Evolutionary conservation across 192 early-diverging fungal species (phyloP).

Genomic region (Physocladia obscura): DNA sequence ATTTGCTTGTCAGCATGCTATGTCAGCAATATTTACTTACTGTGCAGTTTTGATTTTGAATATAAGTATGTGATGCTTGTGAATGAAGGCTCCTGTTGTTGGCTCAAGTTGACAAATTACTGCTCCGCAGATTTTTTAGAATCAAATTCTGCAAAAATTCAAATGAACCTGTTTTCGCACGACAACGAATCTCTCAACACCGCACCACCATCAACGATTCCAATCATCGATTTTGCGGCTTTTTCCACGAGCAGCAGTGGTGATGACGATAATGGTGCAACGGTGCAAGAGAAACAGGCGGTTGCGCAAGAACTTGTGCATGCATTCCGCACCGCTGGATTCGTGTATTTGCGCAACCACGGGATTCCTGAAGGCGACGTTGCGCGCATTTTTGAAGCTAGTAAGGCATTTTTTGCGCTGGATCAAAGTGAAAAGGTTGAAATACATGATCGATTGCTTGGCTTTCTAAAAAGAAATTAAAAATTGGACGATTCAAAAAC

Average conservation of each 20-base stretch:
- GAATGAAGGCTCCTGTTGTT: too few species aligned
- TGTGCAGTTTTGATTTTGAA: too few species aligned
- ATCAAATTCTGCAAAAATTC: too few species aligned
- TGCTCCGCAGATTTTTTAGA: too few species aligned
- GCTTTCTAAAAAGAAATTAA: too few species aligned
- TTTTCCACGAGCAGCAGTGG: background rate
- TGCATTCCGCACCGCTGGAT: slow-evolving; percentile 27
- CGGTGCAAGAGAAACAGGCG: too few species aligned
- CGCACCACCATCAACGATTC: slow-evolving; percentile 3
- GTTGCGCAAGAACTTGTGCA: slow-evolving; percentile 11
- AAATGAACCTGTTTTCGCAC: too few species aligned
- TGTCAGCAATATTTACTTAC: too few species aligned
- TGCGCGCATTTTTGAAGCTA: slow-evolving; percentile 10
- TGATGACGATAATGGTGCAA: background rate
- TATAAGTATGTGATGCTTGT: too few species aligned
- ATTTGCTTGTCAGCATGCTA: too few species aligned
- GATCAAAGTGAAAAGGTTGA: slow-evolving; percentile 6
- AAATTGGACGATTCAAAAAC: too few species aligned
- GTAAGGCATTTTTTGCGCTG: slow-evolving; percentile 10
- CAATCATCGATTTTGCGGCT: slow-evolving; percentile 25
- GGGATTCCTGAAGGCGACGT: slow-evolving; percentile 13
- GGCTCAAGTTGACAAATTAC: too few species aligned
- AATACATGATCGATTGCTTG: background rate
- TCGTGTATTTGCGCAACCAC: slow-evolving; percentile 31
- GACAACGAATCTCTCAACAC: slow-evolving; percentile 10